Evolutionary conservation across 352 stramenopile species (phyloP), one percentile per base, ranked within the genome.

Genomic region (Phytophthora capsici): DNA sequence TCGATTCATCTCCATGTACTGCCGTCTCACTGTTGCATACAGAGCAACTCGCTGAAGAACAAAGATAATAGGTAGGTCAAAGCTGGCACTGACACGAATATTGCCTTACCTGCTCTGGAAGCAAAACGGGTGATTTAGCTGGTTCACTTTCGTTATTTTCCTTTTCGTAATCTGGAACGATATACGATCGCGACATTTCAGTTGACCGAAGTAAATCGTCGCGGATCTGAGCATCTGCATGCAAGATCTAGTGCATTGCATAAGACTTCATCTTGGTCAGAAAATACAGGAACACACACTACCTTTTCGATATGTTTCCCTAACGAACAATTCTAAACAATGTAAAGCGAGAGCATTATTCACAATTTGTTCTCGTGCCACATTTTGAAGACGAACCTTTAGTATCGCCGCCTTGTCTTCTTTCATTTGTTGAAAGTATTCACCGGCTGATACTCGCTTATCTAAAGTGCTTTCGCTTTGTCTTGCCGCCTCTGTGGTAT

Each of bases 1-100:
- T 28, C 83, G 72, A 59, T 87, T 81, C 32, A 71, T 66, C 17
- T 81, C 73, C 83, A 91, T 91, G 65, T 84, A 91, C 20, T 75
- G 68, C 4, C 77, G 79, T 7, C 80, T 73, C 19, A 89, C 83
- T 12, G 68, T 73, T 3, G 77, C 70, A 45, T 83, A 88, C 22
- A 91, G 30, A 25, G 74, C 64, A 10, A 75, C 53, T 17, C 80
- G 83, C 83, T 88, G 41, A 28, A 38, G 17, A 10, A 70, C 9
- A 4, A 23, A 10, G 8, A 61, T 22, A 57, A 23, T 9, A 17
- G 45, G 51, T 37, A 48, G 59, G 45, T 17, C 17, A 14, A 44
- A 44, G 6, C 4, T 55, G 8, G 8, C 28, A 34, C 10, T 34
- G 28, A 9, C 2, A 34, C 28, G 28, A 14, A 34, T 34, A 34